phyloP scores from a whole-genome alignment of 192 early-diverging fungal genomes.

The Entomortierella lignicola region DNA sequence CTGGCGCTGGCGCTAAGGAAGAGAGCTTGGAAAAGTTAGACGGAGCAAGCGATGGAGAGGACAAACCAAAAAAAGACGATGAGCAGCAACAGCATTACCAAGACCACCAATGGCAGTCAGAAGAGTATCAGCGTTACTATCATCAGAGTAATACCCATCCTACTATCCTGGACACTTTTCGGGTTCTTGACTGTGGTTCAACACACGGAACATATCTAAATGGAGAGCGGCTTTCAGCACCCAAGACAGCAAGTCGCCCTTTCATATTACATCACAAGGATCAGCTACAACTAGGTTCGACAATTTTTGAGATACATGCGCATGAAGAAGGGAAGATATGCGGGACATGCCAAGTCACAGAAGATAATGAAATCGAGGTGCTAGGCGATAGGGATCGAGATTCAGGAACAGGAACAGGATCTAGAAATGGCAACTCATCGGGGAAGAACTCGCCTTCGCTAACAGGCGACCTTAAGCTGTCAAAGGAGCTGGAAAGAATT shows the following conservation, averaged over 20 bases:
- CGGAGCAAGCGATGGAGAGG: background rate
- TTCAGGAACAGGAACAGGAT: background rate
- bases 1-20: slow-evolving; percentile 23
- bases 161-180: slow-evolving; percentile 44
- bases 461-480: slow-evolving; percentile 16
- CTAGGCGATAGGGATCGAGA: slow-evolving; percentile 38
- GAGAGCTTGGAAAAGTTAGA: background rate
- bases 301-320: slow-evolving; percentile 70
- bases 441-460: slow-evolving; percentile 16
- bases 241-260: slow-evolving; percentile 74
- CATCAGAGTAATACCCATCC: slow-evolving; percentile 1
- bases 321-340: slow-evolving; percentile 73
- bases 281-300: slow-evolving; percentile 66
- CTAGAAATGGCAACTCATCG: background rate
- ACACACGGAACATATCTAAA: slow-evolving; percentile 84
- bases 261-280: slow-evolving; percentile 66
- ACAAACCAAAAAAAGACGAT: background rate
- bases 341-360: slow-evolving; percentile 64
- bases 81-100: slow-evolving; percentile 11
- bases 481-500: slow-evolving; percentile 29
- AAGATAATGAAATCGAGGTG: slow-evolving; percentile 64
- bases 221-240: slow-evolving; percentile 66
- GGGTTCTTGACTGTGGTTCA: slow-evolving; percentile 75
- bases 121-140: slow-evolving; percentile 32
- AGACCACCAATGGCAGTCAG: slow-evolving; percentile 28